Conservation (phyloP, 2,329 filamentous ascomycete species). For the Blumeria graminis region DNA sequence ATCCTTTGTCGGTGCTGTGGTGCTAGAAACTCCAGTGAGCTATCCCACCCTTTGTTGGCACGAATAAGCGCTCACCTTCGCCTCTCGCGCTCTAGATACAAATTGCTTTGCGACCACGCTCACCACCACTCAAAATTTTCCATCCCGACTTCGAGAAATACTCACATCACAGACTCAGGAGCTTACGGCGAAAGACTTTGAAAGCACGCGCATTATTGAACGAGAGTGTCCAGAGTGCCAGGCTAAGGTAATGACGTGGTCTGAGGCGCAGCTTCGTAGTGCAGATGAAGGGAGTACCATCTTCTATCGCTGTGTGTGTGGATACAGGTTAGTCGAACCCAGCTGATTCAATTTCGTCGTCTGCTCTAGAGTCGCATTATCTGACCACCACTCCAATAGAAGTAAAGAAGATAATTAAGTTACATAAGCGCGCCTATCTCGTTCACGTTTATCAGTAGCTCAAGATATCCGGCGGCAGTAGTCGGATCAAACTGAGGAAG, state of each 20-base stretch:
- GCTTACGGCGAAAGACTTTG: constrained; percentile 51
- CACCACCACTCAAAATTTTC: constrained; percentile 15
- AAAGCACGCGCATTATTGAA: constrained; percentile 44
- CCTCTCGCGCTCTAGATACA: background rate
- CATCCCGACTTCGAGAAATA: constrained; percentile 69
- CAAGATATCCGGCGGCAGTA: too few species aligned
- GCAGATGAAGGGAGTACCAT: constrained; percentile 90
- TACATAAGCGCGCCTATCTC: background rate
- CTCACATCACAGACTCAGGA: constrained; percentile 56
- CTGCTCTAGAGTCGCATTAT: too few species aligned
- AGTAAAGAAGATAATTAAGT: background rate
- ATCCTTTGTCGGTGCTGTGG: constrained; percentile 75
- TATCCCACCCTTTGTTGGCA: background rate
- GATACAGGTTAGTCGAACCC: constrained; percentile 39
- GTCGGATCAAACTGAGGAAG: too few species aligned
- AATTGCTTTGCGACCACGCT: background rate
- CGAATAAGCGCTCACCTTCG: background rate
- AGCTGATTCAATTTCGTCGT: too few species aligned
- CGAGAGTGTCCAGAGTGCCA: constrained; percentile 63
- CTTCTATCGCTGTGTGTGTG: constrained; percentile 75
- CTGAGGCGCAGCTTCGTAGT: constrained; percentile 64
- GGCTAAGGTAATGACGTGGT: constrained; percentile 59
- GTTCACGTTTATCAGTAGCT: too few species aligned
- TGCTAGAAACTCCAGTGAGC: constrained; percentile 54
- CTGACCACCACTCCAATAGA: background rate